Base-by-base conservation (phyloP, 257 asterid genomes). In the Anisodus tanguticus region DNA sequence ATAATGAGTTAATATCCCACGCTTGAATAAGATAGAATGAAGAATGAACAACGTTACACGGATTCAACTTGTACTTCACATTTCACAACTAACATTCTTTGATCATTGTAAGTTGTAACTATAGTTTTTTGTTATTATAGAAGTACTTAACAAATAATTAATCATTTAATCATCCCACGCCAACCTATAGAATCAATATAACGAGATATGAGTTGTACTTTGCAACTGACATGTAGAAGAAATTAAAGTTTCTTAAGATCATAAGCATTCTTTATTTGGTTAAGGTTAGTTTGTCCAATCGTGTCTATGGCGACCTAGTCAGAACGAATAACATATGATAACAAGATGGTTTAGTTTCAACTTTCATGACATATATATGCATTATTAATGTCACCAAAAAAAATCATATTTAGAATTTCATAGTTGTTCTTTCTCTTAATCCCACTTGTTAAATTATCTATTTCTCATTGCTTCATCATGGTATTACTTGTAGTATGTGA, bases 101-200 rank as follows among this genome's bases (percentile, higher is more conserved):
- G 10, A 22, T 22, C 62, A 72, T 39, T 68, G 79, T 43, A 74
- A 74, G 37, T 68, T 15, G 79, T 43, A 74, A 74, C 62, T 74
- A 74, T 26, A 26, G 31, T 41, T 70, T 74, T 74, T 22, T 22
- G n/a, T 74, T 51, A 51, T 74, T 49, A 49, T 22, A 22, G 3
- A 49, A 74, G 45, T 74, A 74, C n/a, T 49, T 74, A 22, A 22
- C 81, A 22, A 15, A 49, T 49, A 74, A 49, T 49, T 74, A 74
- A 74, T 72, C 59, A 72, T 72, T 72, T 45, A 72, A 49, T 49
- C 81, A 49, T 49, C 81, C 62, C 62, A 74, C 62, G 81, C 81
- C 81, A 74, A 26, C 62, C 45, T 74, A 74, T 74, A 49, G 45
- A 74, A 74, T 74, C 22, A 49, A 74, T 49, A 74, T 12, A 1